Conservation (phyloP, 1,284 basidiomycete genomes). For the Crucibulum parvulum region DNA sequence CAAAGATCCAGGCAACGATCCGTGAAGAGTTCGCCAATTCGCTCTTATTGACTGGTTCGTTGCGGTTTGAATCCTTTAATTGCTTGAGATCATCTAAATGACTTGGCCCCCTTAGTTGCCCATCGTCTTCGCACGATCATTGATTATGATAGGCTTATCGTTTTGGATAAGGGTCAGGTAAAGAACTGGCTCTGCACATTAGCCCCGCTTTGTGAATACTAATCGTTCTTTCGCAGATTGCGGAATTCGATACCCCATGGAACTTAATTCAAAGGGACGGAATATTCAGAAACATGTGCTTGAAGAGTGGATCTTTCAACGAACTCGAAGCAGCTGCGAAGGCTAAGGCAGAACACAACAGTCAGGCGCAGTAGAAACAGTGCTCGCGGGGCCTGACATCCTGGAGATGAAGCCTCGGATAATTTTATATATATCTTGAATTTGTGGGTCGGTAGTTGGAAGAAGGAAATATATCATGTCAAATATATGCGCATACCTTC, state of each 20-base stretch:
- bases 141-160: conserved; percentile 83
- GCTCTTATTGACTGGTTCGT: conserved; percentile 61
- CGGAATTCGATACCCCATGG: conserved; percentile 86
- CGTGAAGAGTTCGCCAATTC: conserved; percentile 78
- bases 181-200: conserved; percentile 1
- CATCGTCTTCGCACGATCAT: conserved; percentile 78
- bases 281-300: conserved; percentile 81
- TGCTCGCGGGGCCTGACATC: too few species aligned
- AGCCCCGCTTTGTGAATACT: background rate
- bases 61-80: background rate
- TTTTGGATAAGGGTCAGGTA: conserved; percentile 79
- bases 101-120: conserved; percentile 48
- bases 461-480: too few species aligned
- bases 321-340: conserved; percentile 72
- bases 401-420: too few species aligned
- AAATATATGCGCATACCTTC: too few species aligned
- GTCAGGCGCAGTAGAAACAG: too few species aligned
- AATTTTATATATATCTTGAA: too few species aligned
- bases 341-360: conserved; percentile 42
- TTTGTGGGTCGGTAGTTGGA: too few species aligned
- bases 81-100: background rate
- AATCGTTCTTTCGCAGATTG: conserved; percentile 45
- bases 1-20: conserved; percentile 83
- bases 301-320: conserved; percentile 80
- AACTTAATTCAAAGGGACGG: conserved; percentile 78